Conservation (phyloP, 768 basidiomycete species). For the Sarcodon aspratus region DNA sequence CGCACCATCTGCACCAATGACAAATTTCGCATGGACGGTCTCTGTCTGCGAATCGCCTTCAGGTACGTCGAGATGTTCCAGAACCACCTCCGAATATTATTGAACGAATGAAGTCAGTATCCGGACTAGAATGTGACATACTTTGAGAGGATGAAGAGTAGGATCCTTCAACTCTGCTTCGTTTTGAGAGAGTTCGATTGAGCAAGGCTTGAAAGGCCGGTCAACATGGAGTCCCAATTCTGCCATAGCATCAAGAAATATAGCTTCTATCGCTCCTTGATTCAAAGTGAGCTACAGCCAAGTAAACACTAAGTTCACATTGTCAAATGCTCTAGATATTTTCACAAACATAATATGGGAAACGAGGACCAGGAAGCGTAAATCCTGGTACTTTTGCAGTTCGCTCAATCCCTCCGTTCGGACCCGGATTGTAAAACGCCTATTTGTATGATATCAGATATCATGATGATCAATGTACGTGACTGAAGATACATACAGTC, state of each 20-base stretch:
- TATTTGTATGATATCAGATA: constrained; percentile 17
- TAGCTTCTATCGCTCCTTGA: constrained; percentile 51
- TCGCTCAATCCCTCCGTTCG: constrained; percentile 52
- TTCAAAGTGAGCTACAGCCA: constrained; percentile 39
- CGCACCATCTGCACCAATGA: constrained; percentile 73
- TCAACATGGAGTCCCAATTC: constrained; percentile 34
- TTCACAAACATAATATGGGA: constrained; percentile 52
- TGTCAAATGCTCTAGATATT: not conserved
- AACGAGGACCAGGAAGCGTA: constrained; percentile 49
- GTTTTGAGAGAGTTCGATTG: constrained; percentile 34
- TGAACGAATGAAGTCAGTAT: not conserved
- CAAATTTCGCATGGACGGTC: constrained; percentile 58
- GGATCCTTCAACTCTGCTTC: constrained; percentile 30
- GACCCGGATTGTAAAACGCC: constrained; percentile 68
- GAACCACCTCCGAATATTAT: constrained; percentile 23
- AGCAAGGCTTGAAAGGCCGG: constrained; percentile 36
- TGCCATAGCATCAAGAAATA: constrained; percentile 47
- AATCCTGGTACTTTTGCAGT: constrained; percentile 54
- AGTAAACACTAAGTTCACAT: not conserved
- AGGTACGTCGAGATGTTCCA: constrained; percentile 28
- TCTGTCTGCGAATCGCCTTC: constrained; percentile 36
- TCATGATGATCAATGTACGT: not conserved
- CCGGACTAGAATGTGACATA: constrained; percentile 1
- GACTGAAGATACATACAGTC: constrained; percentile 33
- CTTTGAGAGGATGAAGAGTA: constrained; percentile 21